Evolutionary conservation across 352 stramenopile genomes (phyloP).

Genomic region (Globisporangium nunn): DNA sequence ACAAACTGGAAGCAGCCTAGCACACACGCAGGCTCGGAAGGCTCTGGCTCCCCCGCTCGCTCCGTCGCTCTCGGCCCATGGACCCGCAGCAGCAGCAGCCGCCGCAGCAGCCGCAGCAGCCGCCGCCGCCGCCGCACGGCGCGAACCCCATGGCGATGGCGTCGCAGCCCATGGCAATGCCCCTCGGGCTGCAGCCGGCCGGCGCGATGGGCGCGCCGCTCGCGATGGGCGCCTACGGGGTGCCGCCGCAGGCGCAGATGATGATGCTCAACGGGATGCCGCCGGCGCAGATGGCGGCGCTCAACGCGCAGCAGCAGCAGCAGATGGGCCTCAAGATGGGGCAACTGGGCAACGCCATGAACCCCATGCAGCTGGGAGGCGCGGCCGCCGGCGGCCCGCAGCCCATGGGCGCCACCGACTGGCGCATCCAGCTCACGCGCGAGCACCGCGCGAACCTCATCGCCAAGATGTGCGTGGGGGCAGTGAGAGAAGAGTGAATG

Average conservation of each 20-base stretch:
- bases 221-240: background rate
- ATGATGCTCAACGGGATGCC: background rate
- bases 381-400: constrained; percentile 15
- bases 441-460: constrained; percentile 82
- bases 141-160: constrained; percentile 57
- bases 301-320: constrained; percentile 3
- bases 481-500: constrained; percentile 1
- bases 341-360: constrained; percentile 9
- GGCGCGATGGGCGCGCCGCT: constrained; percentile 32
- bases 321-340: background rate
- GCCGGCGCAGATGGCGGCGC: background rate
- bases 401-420: constrained; percentile 39
- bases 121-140: constrained; percentile 36
- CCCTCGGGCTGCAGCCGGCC: constrained; percentile 42
- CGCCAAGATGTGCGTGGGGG: constrained; percentile 63
- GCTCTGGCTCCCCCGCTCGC: background rate
- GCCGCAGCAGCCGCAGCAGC: background rate
- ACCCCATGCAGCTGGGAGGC: constrained; percentile 26
- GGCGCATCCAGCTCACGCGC: constrained; percentile 74
- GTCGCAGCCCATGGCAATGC: constrained; percentile 56
- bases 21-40: background rate
- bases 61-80: background rate
- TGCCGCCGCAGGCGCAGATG: background rate
- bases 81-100: background rate
- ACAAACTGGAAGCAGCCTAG: too few relatives aligned